Evolutionary conservation across 1,284 basidiomycete genomes (phyloP), one percentile per base, ranked within the genome.

Genomic region (Phellinidium pouzarii): DNA sequence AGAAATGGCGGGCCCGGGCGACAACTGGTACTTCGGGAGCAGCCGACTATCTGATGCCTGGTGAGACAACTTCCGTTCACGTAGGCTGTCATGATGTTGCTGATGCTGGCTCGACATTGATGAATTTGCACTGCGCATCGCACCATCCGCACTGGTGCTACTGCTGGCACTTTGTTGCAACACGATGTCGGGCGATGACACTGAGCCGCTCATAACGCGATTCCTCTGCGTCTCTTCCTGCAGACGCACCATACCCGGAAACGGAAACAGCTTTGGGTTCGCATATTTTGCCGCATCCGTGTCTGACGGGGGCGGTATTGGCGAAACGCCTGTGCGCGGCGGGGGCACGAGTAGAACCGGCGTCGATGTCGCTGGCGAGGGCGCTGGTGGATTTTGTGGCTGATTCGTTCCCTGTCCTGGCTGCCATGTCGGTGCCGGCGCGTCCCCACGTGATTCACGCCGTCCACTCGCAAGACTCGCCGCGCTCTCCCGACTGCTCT

Each of bases 191-290:
- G 82, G 82, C 17, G 77, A 79, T 4, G 84, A 85, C 2, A 78
- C 73, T 0, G 82, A 82, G 63, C 64, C 68, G 46, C 65, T 71
- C 42, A 79, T 64, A 2, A 73, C 77, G 56, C 76, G 77, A 45
- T 73, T 74, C 38, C 80, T 76, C 55, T 75, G 78, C 44, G 80
- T 76, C 61, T 85, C 79, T 62, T 87, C 84, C 64, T 91, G 84
- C 29, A 91, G 73, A 59, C 78, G 78, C 58, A 80, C 76, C 61
- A 93, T 84, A 27, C 87, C 90, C 4, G 91, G 91, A 75, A 94
- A 94, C 0, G 91, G 91, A 65, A 88, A 89, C 19, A 94, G 73
- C 65, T 94, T 94, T 26, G 84, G 76, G 61, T 88, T 83, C 51
- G 77, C 76, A 65, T 91, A 91, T 62, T 79, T 68, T 58, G 72